These are phyloP conservation scores for rapeseed (Brassica napus) DNA, from an alignment of 345 rosid species.

Conservation along the genomic window Da-Ae NC_063446.1:42003001-42003500, in stretches of 20 bases:
- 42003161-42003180: slow-evolving; percentile 49
- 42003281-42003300: slow-evolving; percentile 61
- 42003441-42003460: slow-evolving; percentile 48
- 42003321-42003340: slow-evolving; percentile 59
- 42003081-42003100: neutral
- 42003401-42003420: slow-evolving; percentile 74
- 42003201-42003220: slow-evolving; percentile 51
- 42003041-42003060: slow-evolving; percentile 54
- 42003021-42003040: slow-evolving; percentile 48
- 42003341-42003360: slow-evolving; percentile 51
- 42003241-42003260: slow-evolving; percentile 59
- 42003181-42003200: slow-evolving; percentile 59
- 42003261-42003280: slow-evolving; percentile 67
- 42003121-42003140: slow-evolving; percentile 22
- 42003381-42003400: slow-evolving; percentile 68
- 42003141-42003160: slow-evolving; percentile 41
- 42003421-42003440: slow-evolving; percentile 55
- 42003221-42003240: slow-evolving; percentile 50
- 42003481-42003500: slow-evolving; percentile 54
- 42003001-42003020: slow-evolving; percentile 50
- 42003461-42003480: slow-evolving; percentile 50
- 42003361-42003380: slow-evolving; percentile 53
- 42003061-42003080: slow-evolving; percentile 29
- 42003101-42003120: slow-evolving; percentile 21
- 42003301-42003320: slow-evolving; percentile 58